Evolutionary conservation across 768 basidiomycete species (phyloP).

Genomic region (Hygrophorus russula): DNA sequence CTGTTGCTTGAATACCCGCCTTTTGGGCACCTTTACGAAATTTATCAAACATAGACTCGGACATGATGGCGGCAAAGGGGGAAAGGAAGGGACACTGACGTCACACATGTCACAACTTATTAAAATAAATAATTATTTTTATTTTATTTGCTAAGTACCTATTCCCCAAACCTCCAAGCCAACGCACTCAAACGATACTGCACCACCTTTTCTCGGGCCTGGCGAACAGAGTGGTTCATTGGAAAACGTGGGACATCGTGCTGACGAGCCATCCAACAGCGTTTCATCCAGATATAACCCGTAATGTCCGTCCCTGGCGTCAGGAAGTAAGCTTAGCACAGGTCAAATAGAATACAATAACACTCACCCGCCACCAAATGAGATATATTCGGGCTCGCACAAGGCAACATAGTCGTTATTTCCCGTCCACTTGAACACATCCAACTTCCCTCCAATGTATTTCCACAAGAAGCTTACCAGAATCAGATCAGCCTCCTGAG

Average conservation of each 20-base stretch:
- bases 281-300: constrained; percentile 82
- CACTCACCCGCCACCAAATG: constrained; percentile 87
- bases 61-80: constrained; percentile 19
- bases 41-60: constrained; percentile 69
- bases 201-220: constrained; percentile 33
- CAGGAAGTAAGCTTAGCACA: constrained; percentile 1
- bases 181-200: constrained; percentile 76
- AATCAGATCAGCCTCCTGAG: neutral
- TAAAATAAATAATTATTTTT: no score
- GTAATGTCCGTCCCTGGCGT: constrained; percentile 66
- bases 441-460: constrained; percentile 25
- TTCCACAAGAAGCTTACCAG: constrained; percentile 66
- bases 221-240: constrained; percentile 71
- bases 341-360: constrained; percentile 3
- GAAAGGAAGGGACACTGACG: neutral
- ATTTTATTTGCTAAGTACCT: constrained; percentile 20
- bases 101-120: no score
- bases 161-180: constrained; percentile 89
- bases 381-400: constrained; percentile 70
- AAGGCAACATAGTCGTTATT: constrained; percentile 84
- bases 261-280: constrained; percentile 75
- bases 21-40: constrained; percentile 73
- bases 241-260: constrained; percentile 74
- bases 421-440: constrained; percentile 67
- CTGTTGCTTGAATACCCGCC: constrained; percentile 73